These are phyloP conservation scores for Blastomyces gilchristii DNA, from an alignment of 2,329 filamentous ascomycete genomes.

Conservation along the genomic window DNA sequence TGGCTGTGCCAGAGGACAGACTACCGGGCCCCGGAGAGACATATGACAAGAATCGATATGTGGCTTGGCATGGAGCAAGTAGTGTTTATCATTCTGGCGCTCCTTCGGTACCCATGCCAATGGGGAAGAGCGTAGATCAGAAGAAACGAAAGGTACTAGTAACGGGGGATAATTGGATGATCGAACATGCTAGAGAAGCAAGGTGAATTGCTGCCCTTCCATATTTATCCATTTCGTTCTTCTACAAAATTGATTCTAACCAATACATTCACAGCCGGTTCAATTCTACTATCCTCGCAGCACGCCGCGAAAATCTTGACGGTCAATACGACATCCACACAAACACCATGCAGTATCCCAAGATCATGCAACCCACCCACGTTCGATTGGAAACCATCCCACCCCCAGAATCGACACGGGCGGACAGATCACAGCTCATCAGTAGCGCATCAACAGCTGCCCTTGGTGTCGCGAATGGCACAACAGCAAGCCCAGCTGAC, in stretches of 20 bases:
- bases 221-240: background rate
- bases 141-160: slow-evolving; percentile 82
- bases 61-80: slow-evolving; percentile 96
- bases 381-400: slow-evolving; percentile 68
- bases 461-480: slow-evolving; percentile 27
- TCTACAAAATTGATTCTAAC: slow-evolving; percentile 13
- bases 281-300: slow-evolving; percentile 62
- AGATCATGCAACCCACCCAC: slow-evolving; percentile 79
- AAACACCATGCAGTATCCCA: slow-evolving; percentile 79
- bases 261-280: slow-evolving; percentile 53
- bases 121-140: slow-evolving; percentile 60
- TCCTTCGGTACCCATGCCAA: slow-evolving; percentile 64
- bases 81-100: slow-evolving; percentile 82
- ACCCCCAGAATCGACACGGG: slow-evolving; percentile 28
- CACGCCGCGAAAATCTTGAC: slow-evolving; percentile 57
- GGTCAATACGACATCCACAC: slow-evolving; percentile 93
- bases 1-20: slow-evolving; percentile 81
- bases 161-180: slow-evolving; percentile 91
- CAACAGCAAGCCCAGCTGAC: slow-evolving; percentile 12
- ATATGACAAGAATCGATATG: slow-evolving; percentile 99
- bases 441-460: slow-evolving; percentile 24
- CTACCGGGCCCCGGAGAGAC: slow-evolving; percentile 63
- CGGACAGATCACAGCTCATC: slow-evolving; percentile 21
- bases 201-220: slow-evolving; percentile 47
- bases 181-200: slow-evolving; percentile 84